Evolutionary conservation across 1,284 basidiomycete species (phyloP), one percentile per base, ranked within the genome.

Genomic region (Testicularia cyperi): DNA sequence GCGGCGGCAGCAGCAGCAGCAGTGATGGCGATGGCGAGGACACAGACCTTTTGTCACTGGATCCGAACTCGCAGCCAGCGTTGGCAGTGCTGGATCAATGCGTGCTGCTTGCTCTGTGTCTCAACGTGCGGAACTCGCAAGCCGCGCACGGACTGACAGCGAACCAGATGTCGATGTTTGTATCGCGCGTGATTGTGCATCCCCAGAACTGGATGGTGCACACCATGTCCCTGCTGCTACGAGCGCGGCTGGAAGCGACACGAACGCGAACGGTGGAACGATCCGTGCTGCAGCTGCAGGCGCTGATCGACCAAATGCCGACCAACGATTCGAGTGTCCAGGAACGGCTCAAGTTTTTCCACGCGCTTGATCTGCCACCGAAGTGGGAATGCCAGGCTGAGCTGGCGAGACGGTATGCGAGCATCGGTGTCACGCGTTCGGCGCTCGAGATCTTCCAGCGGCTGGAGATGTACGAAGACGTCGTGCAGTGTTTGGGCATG

Each of bases 11-110:
- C 10, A 12, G 38, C 14, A 19, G 21, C 26, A 27, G 26, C 30
- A 32, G 12, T 5, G 16, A 21, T 14, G 27, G 29, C 29, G 18
- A 64, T 79, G 14, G 77, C 75, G 20, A n/a, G n/a, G n/a, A n/a
- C n/a, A n/a, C n/a, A n/a, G n/a, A 75, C 78, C 38, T 79, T 78
- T 3, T 61, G 72, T 1, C 87, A 70, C 80, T 97, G 46, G 84
- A 94, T 74, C 92, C 92, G 0, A 81, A 85, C 5, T 79, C 84
- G 12, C 95, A 96, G 73, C 91, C 91, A 1, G 36, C 69, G 5
- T 44, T 76, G 1, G 56, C 67, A 2, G 70, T 70, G 3, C 53
- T 73, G 6, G 74, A 76, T 36, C 70, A 75, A 40, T 72, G 62
- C 44, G 65, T 61, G 9, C 57, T 76, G 22, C 64, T 76, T 6